Conservation (phyloP, 2,329 filamentous ascomycete species). For the Colletotrichum simmondsii region DNA sequence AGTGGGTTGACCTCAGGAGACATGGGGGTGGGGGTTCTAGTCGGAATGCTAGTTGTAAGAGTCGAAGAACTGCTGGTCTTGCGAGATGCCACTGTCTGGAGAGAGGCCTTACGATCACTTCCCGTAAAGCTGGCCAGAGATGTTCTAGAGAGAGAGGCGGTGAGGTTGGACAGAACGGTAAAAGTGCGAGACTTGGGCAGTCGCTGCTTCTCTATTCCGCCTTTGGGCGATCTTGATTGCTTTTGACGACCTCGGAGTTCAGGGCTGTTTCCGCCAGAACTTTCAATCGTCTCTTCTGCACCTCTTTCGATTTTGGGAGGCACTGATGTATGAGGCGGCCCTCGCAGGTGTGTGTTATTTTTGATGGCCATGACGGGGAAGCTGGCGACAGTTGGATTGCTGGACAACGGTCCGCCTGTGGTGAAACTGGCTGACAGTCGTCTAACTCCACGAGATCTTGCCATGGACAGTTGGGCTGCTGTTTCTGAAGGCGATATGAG, state of each 20-base stretch:
- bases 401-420: slow-evolving; percentile 38
- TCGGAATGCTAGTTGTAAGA: slow-evolving; percentile 23
- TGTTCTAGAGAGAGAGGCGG: slow-evolving; percentile 54
- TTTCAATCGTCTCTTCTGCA: neutral
- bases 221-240: slow-evolving; percentile 9
- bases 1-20: slow-evolving; percentile 5
- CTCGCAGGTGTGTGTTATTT: slow-evolving; percentile 27
- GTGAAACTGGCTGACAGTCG: slow-evolving; percentile 46
- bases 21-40: slow-evolving; percentile 1
- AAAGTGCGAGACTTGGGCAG: slow-evolving; percentile 59
- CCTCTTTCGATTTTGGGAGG: neutral
- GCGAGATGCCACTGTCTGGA: slow-evolving; percentile 15
- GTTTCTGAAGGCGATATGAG: neutral
- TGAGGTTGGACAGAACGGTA: slow-evolving; percentile 56
- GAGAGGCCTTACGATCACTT: slow-evolving; percentile 18
- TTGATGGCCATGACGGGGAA: slow-evolving; percentile 41
- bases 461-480: neutral
- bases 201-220: slow-evolving; percentile 14
- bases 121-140: slow-evolving; percentile 21
- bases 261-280: neutral
- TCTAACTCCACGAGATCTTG: slow-evolving; percentile 4
- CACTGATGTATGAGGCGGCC: slow-evolving; percentile 17
- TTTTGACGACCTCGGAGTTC: neutral
- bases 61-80: slow-evolving; percentile 30
- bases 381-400: slow-evolving; percentile 44